Evolutionary conservation across 192 early-diverging fungal species (phyloP).

Genomic region (Backusella mclennaniae): DNA sequence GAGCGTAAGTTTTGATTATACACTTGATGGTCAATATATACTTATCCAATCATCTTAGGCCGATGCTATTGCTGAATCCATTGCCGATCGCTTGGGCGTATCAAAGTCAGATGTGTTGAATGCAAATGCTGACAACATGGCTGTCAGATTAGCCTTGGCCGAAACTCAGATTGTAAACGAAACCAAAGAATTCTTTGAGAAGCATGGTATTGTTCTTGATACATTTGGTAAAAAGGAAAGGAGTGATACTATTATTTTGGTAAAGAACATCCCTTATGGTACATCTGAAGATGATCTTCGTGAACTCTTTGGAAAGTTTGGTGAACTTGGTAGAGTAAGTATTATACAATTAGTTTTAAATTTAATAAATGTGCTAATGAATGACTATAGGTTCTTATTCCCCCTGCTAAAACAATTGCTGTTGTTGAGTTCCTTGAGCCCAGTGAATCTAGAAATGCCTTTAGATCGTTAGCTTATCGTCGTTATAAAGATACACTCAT

Average conservation of each 20-base stretch:
- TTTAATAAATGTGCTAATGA: background rate
- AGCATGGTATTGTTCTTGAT: slow-evolving; percentile 80
- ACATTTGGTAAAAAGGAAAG: slow-evolving; percentile 78
- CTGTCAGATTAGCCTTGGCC: slow-evolving; percentile 93
- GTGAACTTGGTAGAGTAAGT: slow-evolving; percentile 81
- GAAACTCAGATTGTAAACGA: slow-evolving; percentile 96
- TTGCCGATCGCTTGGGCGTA: slow-evolving; percentile 89
- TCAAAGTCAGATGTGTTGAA: slow-evolving; percentile 91
- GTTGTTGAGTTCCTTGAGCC: slow-evolving; percentile 91
- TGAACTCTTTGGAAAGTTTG: slow-evolving; percentile 82
- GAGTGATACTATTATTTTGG: slow-evolving; percentile 87
- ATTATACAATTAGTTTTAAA: background rate
- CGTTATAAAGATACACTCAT: slow-evolving; percentile 89
- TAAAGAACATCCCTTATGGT: slow-evolving; percentile 91
- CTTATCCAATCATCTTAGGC: slow-evolving; percentile 44
- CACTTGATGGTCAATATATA: background rate
- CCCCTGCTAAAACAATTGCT: slow-evolving; percentile 90
- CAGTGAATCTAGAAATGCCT: slow-evolving; percentile 88
- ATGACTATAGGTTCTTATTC: slow-evolving; percentile 63
- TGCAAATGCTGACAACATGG: slow-evolving; percentile 83
- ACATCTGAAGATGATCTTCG: slow-evolving; percentile 82
- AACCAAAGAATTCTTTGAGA: slow-evolving; percentile 89
- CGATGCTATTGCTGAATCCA: slow-evolving; percentile 93
- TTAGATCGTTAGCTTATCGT: slow-evolving; percentile 85
- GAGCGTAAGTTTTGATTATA: slow-evolving; percentile 61